These are phyloP conservation scores for Neofusicoccum sp. DNA, from an alignment of 2,329 filamentous ascomycete genomes.

Conservation along the genomic window DNA sequence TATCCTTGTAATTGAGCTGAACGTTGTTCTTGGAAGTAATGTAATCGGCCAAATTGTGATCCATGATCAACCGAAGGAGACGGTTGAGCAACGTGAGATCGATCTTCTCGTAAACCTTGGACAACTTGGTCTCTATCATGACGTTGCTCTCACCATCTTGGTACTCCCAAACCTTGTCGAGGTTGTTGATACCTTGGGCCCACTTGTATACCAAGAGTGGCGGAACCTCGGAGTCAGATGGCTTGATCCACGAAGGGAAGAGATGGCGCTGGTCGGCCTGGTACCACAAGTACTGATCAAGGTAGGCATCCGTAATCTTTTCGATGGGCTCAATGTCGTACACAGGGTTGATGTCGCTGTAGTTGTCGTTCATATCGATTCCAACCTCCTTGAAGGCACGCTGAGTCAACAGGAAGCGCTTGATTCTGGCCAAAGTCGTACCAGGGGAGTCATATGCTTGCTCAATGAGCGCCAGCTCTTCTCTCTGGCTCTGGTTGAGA, in stretches of 20 bases:
- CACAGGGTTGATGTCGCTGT: slow-evolving; percentile 97
- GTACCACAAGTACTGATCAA: slow-evolving; percentile 99
- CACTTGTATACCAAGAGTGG: slow-evolving; percentile 96
- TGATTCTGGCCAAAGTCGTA: slow-evolving; percentile 93
- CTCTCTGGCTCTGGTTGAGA: slow-evolving; percentile 94
- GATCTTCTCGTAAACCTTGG: slow-evolving; percentile 99
- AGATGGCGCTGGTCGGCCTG: slow-evolving; percentile 96
- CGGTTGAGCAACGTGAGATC: slow-evolving; percentile 95
- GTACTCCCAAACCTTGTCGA: slow-evolving; percentile 92
- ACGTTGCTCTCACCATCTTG: slow-evolving; percentile 96
- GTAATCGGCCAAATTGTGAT: slow-evolving; percentile 98
- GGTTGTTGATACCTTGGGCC: slow-evolving; percentile 98
- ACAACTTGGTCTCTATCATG: slow-evolving; percentile 96
- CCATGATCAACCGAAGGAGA: slow-evolving; percentile 93
- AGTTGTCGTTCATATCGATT: slow-evolving; percentile 99
- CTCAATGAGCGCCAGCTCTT: slow-evolving; percentile 94
- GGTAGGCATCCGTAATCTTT: slow-evolving; percentile 98
- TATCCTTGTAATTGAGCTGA: slow-evolving; percentile 98
- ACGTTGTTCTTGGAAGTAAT: slow-evolving; percentile 99
- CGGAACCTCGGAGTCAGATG: slow-evolving; percentile 95
- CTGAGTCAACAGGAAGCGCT: slow-evolving; percentile 94
- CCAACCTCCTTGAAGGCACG: slow-evolving; percentile 99
- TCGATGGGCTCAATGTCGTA: slow-evolving; percentile 99
- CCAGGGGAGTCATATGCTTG: slow-evolving; percentile 98
- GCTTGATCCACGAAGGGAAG: slow-evolving; percentile 99